Percentiles rank a stretch among this genome's conserved stretches.
Evolutionary conservation across 352 stramenopile genomes (phyloP).

Genomic region (Globisporangium viniferum): DNA sequence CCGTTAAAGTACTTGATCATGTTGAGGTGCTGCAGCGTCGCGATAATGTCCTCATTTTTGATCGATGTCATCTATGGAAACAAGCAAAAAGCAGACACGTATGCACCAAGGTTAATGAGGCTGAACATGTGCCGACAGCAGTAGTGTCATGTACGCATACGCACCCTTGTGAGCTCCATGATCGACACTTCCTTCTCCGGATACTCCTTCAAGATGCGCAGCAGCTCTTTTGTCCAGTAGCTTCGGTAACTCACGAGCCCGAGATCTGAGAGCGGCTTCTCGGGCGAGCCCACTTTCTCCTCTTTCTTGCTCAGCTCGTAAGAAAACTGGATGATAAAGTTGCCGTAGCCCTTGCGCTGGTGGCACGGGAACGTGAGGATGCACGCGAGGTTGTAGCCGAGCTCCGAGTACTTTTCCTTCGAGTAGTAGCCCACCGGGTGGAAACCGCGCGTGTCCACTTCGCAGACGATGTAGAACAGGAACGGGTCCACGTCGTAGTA

Average conservation of each 20-base stretch:
- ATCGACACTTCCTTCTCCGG: slow-evolving; percentile 88
- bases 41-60: slow-evolving; percentile 99
- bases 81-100: not conserved
- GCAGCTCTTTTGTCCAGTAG: slow-evolving; percentile 98
- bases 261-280: slow-evolving; percentile 99
- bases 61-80: slow-evolving; percentile 66
- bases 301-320: slow-evolving; percentile 99
- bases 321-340: slow-evolving; percentile 99
- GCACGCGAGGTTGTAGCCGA: slow-evolving; percentile 99
- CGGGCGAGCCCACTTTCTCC: slow-evolving; percentile 95
- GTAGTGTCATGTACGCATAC: slow-evolving; percentile 30
- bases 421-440: slow-evolving; percentile 99
- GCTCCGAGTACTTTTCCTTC: slow-evolving; percentile 98
- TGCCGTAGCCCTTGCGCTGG: slow-evolving; percentile 98
- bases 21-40: slow-evolving; percentile 96
- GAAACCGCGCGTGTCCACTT: slow-evolving; percentile 89
- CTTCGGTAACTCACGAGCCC: slow-evolving; percentile 98
- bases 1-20: slow-evolving; percentile 99
- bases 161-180: slow-evolving; percentile 92
- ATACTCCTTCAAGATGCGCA: slow-evolving; percentile 88
- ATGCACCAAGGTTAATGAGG: not conserved
- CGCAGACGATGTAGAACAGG: slow-evolving; percentile 98
- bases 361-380: slow-evolving; percentile 99
- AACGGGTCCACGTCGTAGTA: slow-evolving; percentile 99
- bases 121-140: not conserved